Conservation (phyloP, 192 early-diverging fungal genomes). For the Backusella luteola region DNA sequence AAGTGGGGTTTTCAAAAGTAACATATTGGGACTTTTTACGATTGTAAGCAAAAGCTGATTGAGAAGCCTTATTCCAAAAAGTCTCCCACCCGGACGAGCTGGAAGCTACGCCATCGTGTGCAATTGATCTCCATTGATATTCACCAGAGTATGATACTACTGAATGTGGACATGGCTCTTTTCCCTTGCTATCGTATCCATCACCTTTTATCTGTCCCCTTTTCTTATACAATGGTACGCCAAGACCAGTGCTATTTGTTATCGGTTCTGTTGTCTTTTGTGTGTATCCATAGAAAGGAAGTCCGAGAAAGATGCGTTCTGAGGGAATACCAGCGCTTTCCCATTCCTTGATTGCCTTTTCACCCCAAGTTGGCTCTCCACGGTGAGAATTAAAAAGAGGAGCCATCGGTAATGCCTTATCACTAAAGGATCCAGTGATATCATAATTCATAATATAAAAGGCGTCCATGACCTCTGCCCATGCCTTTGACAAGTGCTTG, state of each 20-base stretch:
- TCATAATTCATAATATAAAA: neutral
- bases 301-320: constrained; percentile 31
- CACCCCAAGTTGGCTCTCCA: neutral
- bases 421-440: neutral
- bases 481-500: neutral
- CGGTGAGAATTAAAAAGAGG: neutral
- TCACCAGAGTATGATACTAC: constrained; percentile 27
- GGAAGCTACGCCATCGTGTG: neutral
- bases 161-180: constrained; percentile 27
- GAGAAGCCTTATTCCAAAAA: constrained; percentile 68
- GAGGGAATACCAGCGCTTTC: constrained; percentile 36
- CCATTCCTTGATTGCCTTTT: constrained; percentile 15
- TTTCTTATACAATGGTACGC: neutral
- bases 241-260: neutral
- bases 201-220: constrained; percentile 31
- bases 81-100: constrained; percentile 45
- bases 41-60: constrained; percentile 72
- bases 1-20: constrained; percentile 66
- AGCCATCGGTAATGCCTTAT: neutral
- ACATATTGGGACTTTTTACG: constrained; percentile 52
- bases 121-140: constrained; percentile 30
- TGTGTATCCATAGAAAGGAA: constrained; percentile 44
- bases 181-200: constrained; percentile 22
- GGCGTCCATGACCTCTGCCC: neutral
- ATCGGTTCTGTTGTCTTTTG: neutral